Evolutionary conservation across 106 monocot genomes (phyloP), one percentile per base, ranked within the genome.

Genomic region (Phalaenopsis equestris): DNA sequence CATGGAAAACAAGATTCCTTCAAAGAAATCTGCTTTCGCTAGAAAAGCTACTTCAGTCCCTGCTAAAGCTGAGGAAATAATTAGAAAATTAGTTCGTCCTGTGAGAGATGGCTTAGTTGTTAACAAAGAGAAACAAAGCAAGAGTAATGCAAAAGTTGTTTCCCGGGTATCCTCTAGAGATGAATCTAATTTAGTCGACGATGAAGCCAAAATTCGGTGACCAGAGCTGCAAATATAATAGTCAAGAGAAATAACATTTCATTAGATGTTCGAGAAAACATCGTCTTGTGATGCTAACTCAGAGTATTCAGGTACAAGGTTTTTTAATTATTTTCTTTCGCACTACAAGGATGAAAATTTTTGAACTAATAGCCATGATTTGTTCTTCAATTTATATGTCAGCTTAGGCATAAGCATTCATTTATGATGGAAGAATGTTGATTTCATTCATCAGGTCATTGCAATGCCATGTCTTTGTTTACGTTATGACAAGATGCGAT

Each of bases 31-130:
- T 41, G 15, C 75, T 10, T 43, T 79, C 23, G 5, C 81, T 16
- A 87, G 75, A 77, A 81, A 85, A 82, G 61, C 24, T 68, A 39
- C 78, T 73, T 77, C 84, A 49, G 16, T 56, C 18, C 85, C 79
- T 61, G 81, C 49, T 6, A 86, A 89, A 80, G 82, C 23, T 47
- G 52, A 79, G 36, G 85, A 87, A 55, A 83, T 77, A 56, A 49
- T 61, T 75, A 82, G 39, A 73, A 75, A 42, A 85, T 41, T 36
- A 79, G 73, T 55, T 72, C 67, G 10, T 75, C 75, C 83, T 57
- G 78, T 56, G 55, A 82, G 52, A 84, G 78, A 78, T 57, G 57
- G 56, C 2, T 70, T 84, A 67, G 68, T 78, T 80, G 10, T 2
- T 2, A 52, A 52, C 12, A 10, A 52, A 12, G 15, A 77, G 83